These are phyloP conservation scores for Linderniella brevidens DNA, from an alignment of 257 asterid genomes.

Conservation along the genomic window DNA sequence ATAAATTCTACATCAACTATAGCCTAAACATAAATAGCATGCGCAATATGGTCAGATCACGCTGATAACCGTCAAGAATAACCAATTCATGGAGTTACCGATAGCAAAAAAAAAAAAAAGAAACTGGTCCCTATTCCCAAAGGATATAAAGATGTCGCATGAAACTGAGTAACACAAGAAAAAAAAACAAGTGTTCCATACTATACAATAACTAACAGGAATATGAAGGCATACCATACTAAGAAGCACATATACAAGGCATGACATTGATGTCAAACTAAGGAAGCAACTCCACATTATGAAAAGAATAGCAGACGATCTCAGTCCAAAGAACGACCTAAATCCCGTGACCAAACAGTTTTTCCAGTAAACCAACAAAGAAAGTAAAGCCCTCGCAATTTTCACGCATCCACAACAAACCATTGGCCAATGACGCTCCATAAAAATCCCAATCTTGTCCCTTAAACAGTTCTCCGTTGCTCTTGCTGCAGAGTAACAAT, in stretches of 20 bases:
- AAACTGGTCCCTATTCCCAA: no score
- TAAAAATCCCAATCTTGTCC: conserved; percentile 55
- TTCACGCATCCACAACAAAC: conserved; percentile 71
- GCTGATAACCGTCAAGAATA: no score
- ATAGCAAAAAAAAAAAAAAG: no score
- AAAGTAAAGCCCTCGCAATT: conserved; percentile 32
- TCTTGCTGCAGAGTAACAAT: conserved; percentile 49
- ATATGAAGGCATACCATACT: conserved; percentile 65
- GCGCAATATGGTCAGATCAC: no score
- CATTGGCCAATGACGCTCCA: conserved; percentile 91
- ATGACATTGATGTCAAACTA: conserved; percentile 85
- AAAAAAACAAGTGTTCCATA: no score
- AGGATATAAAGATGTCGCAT: no score
- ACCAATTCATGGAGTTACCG: no score
- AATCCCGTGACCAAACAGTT: conserved; percentile 55
- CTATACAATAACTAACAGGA: no score
- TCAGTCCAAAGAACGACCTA: conserved; percentile 53
- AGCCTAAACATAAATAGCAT: no score
- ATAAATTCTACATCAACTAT: no score
- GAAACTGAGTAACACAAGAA: no score
- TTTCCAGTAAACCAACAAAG: conserved; percentile 63
- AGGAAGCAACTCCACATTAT: conserved; percentile 98
- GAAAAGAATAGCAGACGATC: conserved; percentile 78
- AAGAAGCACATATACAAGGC: conserved; percentile 80
- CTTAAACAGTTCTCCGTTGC: conserved; percentile 35